Conservation (phyloP, 257 asterid genomes). For the Agastache rugosa region DNA sequence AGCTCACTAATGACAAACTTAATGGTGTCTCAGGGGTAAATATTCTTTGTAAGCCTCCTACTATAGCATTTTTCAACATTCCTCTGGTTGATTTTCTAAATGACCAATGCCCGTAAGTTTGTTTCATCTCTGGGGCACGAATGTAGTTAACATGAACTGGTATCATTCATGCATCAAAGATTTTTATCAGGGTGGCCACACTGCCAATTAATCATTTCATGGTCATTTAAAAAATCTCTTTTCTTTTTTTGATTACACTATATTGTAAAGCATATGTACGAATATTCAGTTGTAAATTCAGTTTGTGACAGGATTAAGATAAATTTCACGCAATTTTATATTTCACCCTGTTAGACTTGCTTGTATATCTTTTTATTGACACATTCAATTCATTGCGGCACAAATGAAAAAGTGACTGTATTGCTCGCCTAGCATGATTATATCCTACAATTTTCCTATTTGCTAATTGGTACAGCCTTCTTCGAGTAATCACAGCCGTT, state of each 20-base stretch:
- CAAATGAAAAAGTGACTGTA: not conserved
- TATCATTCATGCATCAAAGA: not conserved
- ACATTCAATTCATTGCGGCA: not conserved
- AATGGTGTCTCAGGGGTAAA: conserved; percentile 55
- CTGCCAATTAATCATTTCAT: not conserved
- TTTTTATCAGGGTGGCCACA: not conserved
- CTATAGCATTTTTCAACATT: conserved; percentile 21
- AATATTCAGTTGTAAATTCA: not conserved
- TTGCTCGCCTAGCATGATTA: not conserved
- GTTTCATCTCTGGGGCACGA: conserved; percentile 17
- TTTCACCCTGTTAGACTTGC: not conserved
- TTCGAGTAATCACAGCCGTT: not conserved
- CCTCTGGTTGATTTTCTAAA: conserved; percentile 13
- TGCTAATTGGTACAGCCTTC: not conserved
- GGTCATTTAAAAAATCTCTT: not conserved
- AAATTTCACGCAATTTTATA: not conserved
- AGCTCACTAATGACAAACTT: conserved; percentile 44
- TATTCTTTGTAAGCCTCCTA: conserved; percentile 28
- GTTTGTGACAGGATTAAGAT: not conserved
- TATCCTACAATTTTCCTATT: not conserved
- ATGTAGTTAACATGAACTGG: not conserved
- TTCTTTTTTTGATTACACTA: conserved; percentile 2
- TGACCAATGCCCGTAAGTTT: not conserved
- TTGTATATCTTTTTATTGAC: not conserved
- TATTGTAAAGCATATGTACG: not conserved